phyloP scores from a whole-genome alignment of 345 rosid species.

The Eucalyptus rudis region DNA sequence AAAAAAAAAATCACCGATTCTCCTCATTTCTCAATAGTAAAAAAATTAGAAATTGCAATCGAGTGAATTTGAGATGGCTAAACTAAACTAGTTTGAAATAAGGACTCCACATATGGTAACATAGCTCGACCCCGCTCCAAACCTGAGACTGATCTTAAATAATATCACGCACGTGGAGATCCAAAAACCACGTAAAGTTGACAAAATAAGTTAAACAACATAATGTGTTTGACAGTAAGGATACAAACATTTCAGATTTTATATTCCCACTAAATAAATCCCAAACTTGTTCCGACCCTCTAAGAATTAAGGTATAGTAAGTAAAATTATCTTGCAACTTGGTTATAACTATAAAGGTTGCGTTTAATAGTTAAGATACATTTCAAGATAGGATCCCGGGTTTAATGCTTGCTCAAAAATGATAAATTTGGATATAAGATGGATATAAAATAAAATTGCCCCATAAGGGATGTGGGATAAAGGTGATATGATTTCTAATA shows the following conservation, averaged over 20 bases:
- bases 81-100: background rate
- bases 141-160: background rate
- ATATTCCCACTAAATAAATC: background rate
- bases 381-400: too few relatives aligned
- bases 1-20: fast-evolving
- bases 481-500: too few relatives aligned
- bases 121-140: background rate
- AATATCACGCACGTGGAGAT: background rate
- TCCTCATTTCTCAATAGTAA: background rate
- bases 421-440: fast-evolving
- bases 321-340: background rate
- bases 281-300: background rate
- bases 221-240: background rate
- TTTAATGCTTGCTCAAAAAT: too few relatives aligned
- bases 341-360: background rate
- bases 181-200: background rate
- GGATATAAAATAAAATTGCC: too few relatives aligned
- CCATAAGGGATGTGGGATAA: too few relatives aligned
- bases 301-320: background rate
- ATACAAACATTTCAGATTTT: background rate
- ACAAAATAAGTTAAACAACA: background rate
- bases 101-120: background rate
- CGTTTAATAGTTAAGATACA: too few relatives aligned
- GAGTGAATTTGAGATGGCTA: background rate
- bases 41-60: background rate